Evolutionary conservation across 2,329 filamentous ascomycete genomes (phyloP).

Genomic region (Aspergillus arachidicola): DNA sequence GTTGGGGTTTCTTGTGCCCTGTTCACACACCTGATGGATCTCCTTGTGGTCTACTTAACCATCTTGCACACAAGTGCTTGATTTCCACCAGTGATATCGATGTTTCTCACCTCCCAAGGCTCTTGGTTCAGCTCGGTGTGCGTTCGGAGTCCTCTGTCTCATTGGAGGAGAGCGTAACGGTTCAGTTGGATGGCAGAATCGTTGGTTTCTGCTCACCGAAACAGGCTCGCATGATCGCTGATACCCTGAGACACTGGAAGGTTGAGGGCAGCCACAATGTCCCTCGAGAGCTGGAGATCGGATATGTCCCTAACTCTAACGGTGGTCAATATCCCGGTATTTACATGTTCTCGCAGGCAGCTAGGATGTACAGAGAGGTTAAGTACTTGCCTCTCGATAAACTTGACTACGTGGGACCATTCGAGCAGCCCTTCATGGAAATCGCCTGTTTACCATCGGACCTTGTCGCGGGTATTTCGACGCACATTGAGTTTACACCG

Average conservation of each 20-base stretch:
- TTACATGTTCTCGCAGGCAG: constrained; percentile 85
- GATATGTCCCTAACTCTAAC: constrained; percentile 82
- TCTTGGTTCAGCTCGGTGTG: constrained; percentile 79
- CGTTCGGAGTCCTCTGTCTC: constrained; percentile 75
- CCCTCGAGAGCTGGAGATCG: constrained; percentile 84
- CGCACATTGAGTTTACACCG: constrained; percentile 90
- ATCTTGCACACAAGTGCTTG: constrained; percentile 92
- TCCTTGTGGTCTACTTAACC: constrained; percentile 92
- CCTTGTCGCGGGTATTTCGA: constrained; percentile 82
- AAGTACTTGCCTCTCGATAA: constrained; percentile 88
- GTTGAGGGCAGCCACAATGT: constrained; percentile 81
- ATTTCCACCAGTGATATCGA: constrained; percentile 78
- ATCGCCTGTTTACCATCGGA: constrained; percentile 91
- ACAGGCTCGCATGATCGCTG: constrained; percentile 77
- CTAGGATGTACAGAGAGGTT: constrained; percentile 86
- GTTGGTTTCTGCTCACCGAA: constrained; percentile 87
- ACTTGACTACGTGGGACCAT: constrained; percentile 84
- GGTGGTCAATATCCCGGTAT: constrained; percentile 96
- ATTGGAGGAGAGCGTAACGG: constrained; percentile 78
- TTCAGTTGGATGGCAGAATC: constrained; percentile 88
- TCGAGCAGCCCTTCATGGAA: constrained; percentile 98
- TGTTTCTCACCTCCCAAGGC: constrained; percentile 70
- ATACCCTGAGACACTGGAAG: constrained; percentile 93
- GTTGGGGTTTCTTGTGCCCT: constrained; percentile 96
- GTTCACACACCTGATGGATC: constrained; percentile 96